Percentiles rank a stretch among this genome's conserved stretches.
Evolutionary conservation across 306 rosid species (phyloP).

Genomic region (Vigna trinervia): DNA sequence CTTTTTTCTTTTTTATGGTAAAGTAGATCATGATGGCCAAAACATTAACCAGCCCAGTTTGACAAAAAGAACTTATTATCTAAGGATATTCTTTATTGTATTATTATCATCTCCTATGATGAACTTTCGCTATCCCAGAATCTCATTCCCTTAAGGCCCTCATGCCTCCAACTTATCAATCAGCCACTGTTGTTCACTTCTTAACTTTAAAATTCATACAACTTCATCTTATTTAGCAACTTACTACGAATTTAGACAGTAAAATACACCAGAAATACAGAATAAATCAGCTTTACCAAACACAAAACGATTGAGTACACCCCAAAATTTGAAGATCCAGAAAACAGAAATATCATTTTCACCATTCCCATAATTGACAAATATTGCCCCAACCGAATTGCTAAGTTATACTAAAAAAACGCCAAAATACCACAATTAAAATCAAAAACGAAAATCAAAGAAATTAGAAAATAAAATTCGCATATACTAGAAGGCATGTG

Average conservation of each 20-base stretch:
- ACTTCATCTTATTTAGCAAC: neutral
- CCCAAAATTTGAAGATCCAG: slow-evolving; percentile 31
- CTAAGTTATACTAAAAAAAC: neutral
- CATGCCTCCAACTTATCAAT: neutral
- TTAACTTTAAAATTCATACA: neutral
- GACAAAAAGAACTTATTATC: neutral
- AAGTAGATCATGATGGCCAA: neutral
- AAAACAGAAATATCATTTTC: slow-evolving; percentile 27
- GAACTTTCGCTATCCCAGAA: neutral
- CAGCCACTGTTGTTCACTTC: neutral
- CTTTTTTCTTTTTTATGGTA: neutral
- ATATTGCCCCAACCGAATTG: slow-evolving; percentile 23
- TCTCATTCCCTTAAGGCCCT: neutral
- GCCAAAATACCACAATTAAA: neutral
- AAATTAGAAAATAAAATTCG: neutral
- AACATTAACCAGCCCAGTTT: neutral
- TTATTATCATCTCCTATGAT: neutral
- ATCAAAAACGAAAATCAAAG: neutral
- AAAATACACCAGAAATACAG: neutral
- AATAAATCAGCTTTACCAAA: neutral
- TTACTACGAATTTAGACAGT: neutral
- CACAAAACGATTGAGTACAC: slow-evolving; percentile 15
- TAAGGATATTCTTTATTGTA: neutral
- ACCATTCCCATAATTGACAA: neutral
- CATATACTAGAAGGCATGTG: neutral